Base-by-base conservation (phyloP, 2,329 filamentous ascomycete species). In the Cyphellophora attinorum region DNA sequence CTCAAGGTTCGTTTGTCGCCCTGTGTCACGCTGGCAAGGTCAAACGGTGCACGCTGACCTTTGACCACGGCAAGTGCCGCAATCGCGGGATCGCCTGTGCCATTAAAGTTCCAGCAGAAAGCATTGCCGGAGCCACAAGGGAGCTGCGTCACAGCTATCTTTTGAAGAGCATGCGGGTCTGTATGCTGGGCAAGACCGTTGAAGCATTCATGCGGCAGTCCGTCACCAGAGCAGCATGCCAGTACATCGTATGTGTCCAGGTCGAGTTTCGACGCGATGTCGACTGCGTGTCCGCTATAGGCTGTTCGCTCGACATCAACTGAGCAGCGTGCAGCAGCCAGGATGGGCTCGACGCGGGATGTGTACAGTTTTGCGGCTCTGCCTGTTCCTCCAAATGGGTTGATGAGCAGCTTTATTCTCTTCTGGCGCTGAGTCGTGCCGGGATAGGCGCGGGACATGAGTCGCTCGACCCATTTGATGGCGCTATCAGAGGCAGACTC, bases 111-210 rank as follows among this genome's bases (percentile, higher is more conserved):
- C 63, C 81, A 79, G 43, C 84, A 83, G 77, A 96, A 82, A 14
- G 85, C 91, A 57, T 98, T 98, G 5, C 91, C 91, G 32, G 84
- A 91, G 11, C 91, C 91, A 53, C 88, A 93, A 2, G 91, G 91
- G 21, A 98, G 70, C 52, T 94, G 85, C 14, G 79, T 80, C 2
- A 98, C 77, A 1, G 91, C 84, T 11, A 96, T 62, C 50, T 79
- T 82, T 14, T 68, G 63, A 40, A 98, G 62, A 0, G 89, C 91
- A 36, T 71, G 71, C 13, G 86, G 86, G 58, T 95, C 83, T 4
- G 70, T 54, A 25, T 85, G 78, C 58, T 76, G 80, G 11, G 75
- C 86, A 19, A 98, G 63, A 0, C 91, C 91, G 54, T 98, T 96
- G 65, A 95, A 94, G 6, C 94, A 81, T 59, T 98, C 91, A 55